Evolutionary conservation across 176 grass and related monocot species (phyloP), one percentile per base, ranked within the genome.

Genomic region (Oryza coarctata): DNA sequence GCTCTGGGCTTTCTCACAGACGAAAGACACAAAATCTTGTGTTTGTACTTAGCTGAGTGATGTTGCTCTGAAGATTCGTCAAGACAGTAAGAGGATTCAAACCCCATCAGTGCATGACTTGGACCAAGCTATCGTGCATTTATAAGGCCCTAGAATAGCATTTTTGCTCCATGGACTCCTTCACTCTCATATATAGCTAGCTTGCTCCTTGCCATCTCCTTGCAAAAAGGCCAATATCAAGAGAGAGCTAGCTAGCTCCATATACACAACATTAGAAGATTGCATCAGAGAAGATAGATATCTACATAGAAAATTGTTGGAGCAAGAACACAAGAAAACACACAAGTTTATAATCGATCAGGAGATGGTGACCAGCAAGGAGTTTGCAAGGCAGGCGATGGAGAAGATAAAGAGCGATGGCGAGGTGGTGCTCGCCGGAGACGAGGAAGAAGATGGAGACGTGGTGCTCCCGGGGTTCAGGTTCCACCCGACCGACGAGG

Each of bases 401-500:
- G 68, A 79, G 74, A 70, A 74, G 80, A 69, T 83, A 40, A 84
- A 94, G 80, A 76, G 29, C 1, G 82, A 77, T 28, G 57, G 73
- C 20, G 92, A 93, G 4, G 81, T 70, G 3, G 8, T 80, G 8
- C 28, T 80, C 2, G 84, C 63, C 5, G 64, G 65, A 20, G 75
- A 41, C 63, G 91, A 84, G 26, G 76, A 87, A 2, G 88, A 87
- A 2, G 88, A 94, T 3, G 91, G 92, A 3, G 76, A 90, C 15
- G 67, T 78, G 25, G 75, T 78, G 93, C 87, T 98, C 18, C 96
- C 96, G 0, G 96, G 96, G 18, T 98, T 91, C 87, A 82, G 96
- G 55, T 98, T 98, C 76, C 93, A 98, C 69, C 96, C 96, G 0
- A 98, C 96, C 3, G 96, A 98, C 71, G 90, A 98, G 70, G 96